Percentiles rank a stretch among this genome's conserved stretches.
Evolutionary conservation across 1,139 yeast genomes (phyloP).

Genomic region (Blastobotrys indianensis): DNA sequence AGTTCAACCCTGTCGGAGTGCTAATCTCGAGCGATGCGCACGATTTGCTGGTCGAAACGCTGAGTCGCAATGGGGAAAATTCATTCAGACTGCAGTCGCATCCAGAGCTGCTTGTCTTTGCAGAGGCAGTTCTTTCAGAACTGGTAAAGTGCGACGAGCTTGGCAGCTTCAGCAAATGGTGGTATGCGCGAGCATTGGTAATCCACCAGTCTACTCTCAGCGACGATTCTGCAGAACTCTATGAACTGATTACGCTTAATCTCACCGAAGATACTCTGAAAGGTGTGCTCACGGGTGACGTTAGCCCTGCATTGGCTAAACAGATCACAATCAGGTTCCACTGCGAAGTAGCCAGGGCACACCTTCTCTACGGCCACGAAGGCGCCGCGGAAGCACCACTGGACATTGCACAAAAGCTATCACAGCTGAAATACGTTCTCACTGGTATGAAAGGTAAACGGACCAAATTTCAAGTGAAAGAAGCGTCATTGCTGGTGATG

Average conservation of each 20-base stretch:
- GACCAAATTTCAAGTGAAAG: constrained; percentile 72
- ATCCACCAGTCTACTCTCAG: constrained; percentile 32
- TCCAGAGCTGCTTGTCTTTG: constrained; percentile 30
- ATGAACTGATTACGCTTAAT: constrained; percentile 26
- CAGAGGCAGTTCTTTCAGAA: constrained; percentile 22
- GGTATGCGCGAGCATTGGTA: constrained; percentile 33
- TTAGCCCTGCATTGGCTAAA: constrained; percentile 26
- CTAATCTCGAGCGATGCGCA: constrained; percentile 15
- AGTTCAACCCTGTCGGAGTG: constrained; percentile 30
- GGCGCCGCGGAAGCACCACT: constrained; percentile 51
- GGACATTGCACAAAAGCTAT: constrained; percentile 46
- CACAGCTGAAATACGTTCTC: constrained; percentile 58
- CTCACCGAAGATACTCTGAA: constrained; percentile 21
- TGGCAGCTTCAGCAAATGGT: constrained; percentile 25
- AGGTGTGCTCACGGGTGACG: constrained; percentile 9
- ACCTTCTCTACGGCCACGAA: constrained; percentile 55
- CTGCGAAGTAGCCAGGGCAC: constrained; percentile 54
- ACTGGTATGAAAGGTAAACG: constrained; percentile 88
- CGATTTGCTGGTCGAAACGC: constrained; percentile 17
- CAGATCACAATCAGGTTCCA: constrained; percentile 37
- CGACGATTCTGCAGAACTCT: constrained; percentile 18
- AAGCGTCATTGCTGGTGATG: constrained; percentile 69
- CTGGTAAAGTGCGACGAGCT: constrained; percentile 4
- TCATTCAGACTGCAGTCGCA: constrained; percentile 31
- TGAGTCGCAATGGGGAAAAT: constrained; percentile 31